Evolutionary conservation across 352 stramenopile species (phyloP).

Genomic region (Phytopythium helicoides): DNA sequence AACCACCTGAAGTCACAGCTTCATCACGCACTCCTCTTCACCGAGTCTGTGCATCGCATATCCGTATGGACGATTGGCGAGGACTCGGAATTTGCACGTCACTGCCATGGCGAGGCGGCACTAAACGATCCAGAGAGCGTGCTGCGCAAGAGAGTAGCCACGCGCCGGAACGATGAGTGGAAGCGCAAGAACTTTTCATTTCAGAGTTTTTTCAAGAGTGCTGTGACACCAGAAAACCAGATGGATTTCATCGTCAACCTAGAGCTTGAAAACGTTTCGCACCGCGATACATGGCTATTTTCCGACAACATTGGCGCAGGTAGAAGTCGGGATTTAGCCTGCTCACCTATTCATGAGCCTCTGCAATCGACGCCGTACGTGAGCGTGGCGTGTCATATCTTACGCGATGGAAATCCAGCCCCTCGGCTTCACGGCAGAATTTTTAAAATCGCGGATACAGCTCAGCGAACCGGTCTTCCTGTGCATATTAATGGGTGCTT

Average conservation of each 20-base stretch:
- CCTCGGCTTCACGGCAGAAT: conserved; percentile 48
- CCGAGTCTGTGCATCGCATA: conserved; percentile 53
- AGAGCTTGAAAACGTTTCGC: conserved; percentile 51
- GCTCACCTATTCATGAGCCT: conserved; percentile 53
- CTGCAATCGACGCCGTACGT: conserved; percentile 65
- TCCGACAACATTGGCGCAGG: conserved; percentile 65
- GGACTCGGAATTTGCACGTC: conserved; percentile 56
- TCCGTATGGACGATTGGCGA: conserved; percentile 66
- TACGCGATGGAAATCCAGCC: conserved; percentile 41
- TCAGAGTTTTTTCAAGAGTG: conserved; percentile 74
- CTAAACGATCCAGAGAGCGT: conserved; percentile 37
- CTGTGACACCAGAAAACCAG: conserved; percentile 55
- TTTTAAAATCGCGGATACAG: conserved; percentile 55
- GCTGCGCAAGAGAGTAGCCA: conserved; percentile 43
- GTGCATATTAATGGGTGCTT: conserved; percentile 80
- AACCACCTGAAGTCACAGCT: conserved; percentile 41
- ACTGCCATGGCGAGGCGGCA: conserved; percentile 47
- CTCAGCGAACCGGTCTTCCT: conserved; percentile 46
- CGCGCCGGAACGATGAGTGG: conserved; percentile 60
- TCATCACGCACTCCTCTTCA: conserved; percentile 66
- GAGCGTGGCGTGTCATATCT: conserved; percentile 57
- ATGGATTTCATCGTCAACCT: conserved; percentile 63
- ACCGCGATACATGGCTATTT: conserved; percentile 61
- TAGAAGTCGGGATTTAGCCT: conserved; percentile 65
- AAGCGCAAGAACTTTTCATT: conserved; percentile 70